Evolutionary conservation across 1,284 basidiomycete species (phyloP), one percentile per base, ranked within the genome.

Genomic region (Ustilago hordei): DNA sequence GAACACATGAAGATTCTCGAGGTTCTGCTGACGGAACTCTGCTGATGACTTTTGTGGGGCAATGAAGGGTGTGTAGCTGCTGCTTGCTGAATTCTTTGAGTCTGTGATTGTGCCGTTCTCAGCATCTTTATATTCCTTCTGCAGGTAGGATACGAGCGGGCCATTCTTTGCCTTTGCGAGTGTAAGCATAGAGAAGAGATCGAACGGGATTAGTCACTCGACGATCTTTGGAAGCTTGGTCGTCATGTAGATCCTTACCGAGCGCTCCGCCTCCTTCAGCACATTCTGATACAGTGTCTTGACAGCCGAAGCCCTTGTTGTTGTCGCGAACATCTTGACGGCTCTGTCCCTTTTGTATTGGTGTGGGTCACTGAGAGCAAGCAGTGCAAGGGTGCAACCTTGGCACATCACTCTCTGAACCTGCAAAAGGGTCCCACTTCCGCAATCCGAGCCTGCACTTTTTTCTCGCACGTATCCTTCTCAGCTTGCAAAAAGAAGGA

Each of bases 1-100:
- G 84, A 95, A 95, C 8, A 91, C 89, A 53, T 91, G 87, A 0
- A 90, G 89, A 84, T 94, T 92, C 68, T 90, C 87, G 53, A 92
- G 71, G 12, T 55, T 72, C 55, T 69, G 69, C 34, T 69, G 57
- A 36, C 60, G 64, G 4, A 77, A 8, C 50, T 77, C 45, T 47
- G 54, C 58, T 43, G 65, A 12, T 8, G 69, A 64, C 61, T 76
- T 76, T 11, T 23, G 9, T 2, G 68, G 60, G 11, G 69, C 62
- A 48, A 64, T 59, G 60, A 76, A 76, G 0, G 74, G 65, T 12
- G 55, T 35, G 54, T 76, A 67, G n/a, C 60, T 55, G 60, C 23
- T 34, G 32, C 15, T 60, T 31, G 43, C 41, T 64, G 58, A 12
- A 12, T 19, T 54, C 19, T 35, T 35, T 1, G 50, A 39, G 3